Evolutionary conservation across 306 rosid genomes (phyloP).

Genomic region (Fragaria iinumae): DNA sequence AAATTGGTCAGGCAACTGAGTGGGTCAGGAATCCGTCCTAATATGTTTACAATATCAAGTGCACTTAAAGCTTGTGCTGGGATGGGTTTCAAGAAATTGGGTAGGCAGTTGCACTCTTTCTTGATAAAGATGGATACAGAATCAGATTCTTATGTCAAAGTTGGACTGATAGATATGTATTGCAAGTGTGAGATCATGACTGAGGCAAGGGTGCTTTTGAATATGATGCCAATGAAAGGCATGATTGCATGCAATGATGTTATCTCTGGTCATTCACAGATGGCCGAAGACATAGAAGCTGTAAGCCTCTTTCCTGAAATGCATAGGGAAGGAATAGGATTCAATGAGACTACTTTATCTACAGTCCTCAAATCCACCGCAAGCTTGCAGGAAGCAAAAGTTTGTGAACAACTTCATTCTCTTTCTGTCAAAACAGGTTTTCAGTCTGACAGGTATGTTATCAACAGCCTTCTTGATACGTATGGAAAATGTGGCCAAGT

Average conservation of each 20-base stretch:
- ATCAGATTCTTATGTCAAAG: slow-evolving; percentile 60
- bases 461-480: slow-evolving; percentile 81
- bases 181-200: slow-evolving; percentile 64
- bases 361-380: slow-evolving; percentile 79
- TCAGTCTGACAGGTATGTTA: slow-evolving; percentile 55
- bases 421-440: slow-evolving; percentile 72
- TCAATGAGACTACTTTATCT: slow-evolving; percentile 77
- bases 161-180: slow-evolving; percentile 80
- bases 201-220: slow-evolving; percentile 65
- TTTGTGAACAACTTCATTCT: slow-evolving; percentile 62
- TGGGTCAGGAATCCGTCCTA: slow-evolving; percentile 47
- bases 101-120: slow-evolving; percentile 68
- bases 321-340: slow-evolving; percentile 51
- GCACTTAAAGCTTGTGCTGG: slow-evolving; percentile 78
- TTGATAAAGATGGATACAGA: slow-evolving; percentile 47
- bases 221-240: slow-evolving; percentile 56
- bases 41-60: slow-evolving; percentile 76
- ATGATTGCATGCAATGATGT: slow-evolving; percentile 72
- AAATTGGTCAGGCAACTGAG: slow-evolving; percentile 46
- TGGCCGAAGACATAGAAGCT: slow-evolving; percentile 66
- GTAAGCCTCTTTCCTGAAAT: slow-evolving; percentile 49
- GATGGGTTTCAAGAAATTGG: slow-evolving; percentile 52
- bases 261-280: slow-evolving; percentile 60
- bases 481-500: slow-evolving; percentile 69
- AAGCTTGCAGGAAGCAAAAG: slow-evolving; percentile 44